These are phyloP conservation scores for Boletus rubescentipes DNA, from an alignment of 768 basidiomycete genomes.

Conservation along the genomic window DNA sequence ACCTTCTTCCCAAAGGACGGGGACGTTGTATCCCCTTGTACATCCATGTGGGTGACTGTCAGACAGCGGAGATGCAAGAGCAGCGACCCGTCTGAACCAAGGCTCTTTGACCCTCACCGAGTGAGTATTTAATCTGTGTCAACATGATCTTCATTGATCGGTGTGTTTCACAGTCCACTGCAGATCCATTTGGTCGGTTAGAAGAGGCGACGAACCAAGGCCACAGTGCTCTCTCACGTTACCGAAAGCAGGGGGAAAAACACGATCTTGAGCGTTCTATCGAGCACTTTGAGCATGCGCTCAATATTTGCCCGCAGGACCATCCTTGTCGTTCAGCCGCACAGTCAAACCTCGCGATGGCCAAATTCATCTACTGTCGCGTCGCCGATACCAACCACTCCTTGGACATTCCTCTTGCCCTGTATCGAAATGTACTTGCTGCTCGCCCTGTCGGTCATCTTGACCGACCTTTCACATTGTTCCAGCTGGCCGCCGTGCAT, in stretches of 20 bases:
- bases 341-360: not conserved
- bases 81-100: not conserved
- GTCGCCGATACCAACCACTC: not conserved
- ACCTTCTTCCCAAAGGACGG: not conserved
- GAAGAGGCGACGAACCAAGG: constrained; percentile 1
- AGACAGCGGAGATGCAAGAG: not conserved
- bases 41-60: not conserved
- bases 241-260: not conserved
- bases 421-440: not conserved
- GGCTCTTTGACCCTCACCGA: not conserved
- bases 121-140: not conserved
- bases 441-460: constrained; percentile 1
- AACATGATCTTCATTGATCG: too few species aligned
- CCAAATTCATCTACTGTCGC: not conserved
- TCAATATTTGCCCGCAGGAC: not conserved
- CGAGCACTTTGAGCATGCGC: not conserved
- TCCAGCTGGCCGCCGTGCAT: not conserved
- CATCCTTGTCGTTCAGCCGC: constrained; percentile 7
- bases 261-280: not conserved
- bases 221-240: not conserved
- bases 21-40: not conserved
- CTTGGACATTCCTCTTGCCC: not conserved
- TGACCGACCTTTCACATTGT: constrained; percentile 1
- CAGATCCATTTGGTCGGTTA: not conserved
- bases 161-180: not conserved